Base-by-base conservation (phyloP, 2,329 filamentous ascomycete species). In the Westerdykella ornata region DNA sequence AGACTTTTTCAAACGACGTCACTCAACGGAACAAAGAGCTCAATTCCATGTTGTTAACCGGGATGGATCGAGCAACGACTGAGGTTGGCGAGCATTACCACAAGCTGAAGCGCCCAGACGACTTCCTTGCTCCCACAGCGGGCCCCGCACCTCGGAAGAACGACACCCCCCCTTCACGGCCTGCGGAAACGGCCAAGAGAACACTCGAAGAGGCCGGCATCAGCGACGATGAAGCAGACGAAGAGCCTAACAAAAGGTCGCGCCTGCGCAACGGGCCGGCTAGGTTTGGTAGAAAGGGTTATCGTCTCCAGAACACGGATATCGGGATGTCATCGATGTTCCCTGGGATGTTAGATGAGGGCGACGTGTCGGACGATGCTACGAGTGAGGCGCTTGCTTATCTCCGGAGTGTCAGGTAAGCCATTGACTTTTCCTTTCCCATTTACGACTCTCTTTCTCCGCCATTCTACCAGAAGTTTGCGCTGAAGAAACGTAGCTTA, bases 71-170 rank as follows among this genome's bases (percentile, higher is more conserved):
- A 26, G 22, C 22, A 26, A 26, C 22, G 12, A 67, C 64, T 3
- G 51, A 54, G 41, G 59, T 64, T 41, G 63, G 63, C 31, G 62
- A 47, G 26, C 36, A 41, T 2, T 67, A 67, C 48, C 66, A 67
- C 46, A 67, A 64, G 44, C 51, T 66, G 17, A 52, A 53, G 26
- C 54, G 64, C 37, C 63, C 64, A 2, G 54, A 61, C 38, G 47
- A 59, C 18, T 60, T 54, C 39, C 42, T 57, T 2, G 20, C 48
- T 16, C 22, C 22, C 12, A 26, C 3, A 2, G 22, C 22, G 22
- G 12, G 22, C 22, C 12, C 22, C 22, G 22, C 22, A 26, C 22
- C 8, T 11, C 22, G 7, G 8, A 26, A 26, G 8, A 38, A 48
- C n/a, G 41, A 47, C 6, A 37, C 45, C 2, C 36, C 43, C 18